Evolutionary conservation across 2,329 filamentous ascomycete genomes (phyloP).

Genomic region (Emmonsiellopsis sp.): DNA sequence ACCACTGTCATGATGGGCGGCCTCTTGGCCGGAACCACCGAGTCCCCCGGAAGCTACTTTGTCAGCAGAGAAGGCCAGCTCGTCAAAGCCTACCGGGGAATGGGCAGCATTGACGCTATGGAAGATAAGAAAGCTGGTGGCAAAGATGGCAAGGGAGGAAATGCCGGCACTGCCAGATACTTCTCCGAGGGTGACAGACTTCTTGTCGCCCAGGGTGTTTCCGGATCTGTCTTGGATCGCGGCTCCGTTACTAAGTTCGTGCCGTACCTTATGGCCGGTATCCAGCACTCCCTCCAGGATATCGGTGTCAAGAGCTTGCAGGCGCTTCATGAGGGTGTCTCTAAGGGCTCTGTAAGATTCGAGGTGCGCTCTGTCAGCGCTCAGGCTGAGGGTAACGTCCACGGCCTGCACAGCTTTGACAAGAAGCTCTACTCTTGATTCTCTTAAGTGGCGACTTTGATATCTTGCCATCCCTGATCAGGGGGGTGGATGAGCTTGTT

Average conservation of each 20-base stretch:
- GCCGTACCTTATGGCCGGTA: slow-evolving; percentile 86
- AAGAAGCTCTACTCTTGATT: slow-evolving; percentile 94
- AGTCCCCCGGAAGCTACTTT: slow-evolving; percentile 94
- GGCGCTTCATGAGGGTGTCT: slow-evolving; percentile 67
- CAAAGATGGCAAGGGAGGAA: slow-evolving; percentile 62
- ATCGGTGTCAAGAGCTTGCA: slow-evolving; percentile 75
- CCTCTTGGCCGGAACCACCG: slow-evolving; percentile 90
- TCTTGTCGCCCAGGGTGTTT: slow-evolving; percentile 93
- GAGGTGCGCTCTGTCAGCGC: slow-evolving; percentile 91
- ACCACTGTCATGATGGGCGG: slow-evolving; percentile 99
- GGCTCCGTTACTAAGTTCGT: slow-evolving; percentile 88
- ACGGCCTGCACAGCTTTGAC: slow-evolving; percentile 94
- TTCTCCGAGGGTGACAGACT: slow-evolving; percentile 95
- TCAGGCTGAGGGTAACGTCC: slow-evolving; percentile 92
- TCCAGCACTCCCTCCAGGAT: slow-evolving; percentile 97
- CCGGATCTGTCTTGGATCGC: slow-evolving; percentile 53
- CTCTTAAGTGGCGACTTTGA: neutral
- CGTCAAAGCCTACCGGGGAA: slow-evolving; percentile 97
- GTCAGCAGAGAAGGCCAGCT: slow-evolving; percentile 94
- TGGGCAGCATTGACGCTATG: slow-evolving; percentile 99
- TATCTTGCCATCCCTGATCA: neutral
- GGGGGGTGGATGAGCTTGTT: slow-evolving; percentile 13
- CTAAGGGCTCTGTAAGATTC: slow-evolving; percentile 71
- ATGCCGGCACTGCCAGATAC: slow-evolving; percentile 93
- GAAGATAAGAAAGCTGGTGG: slow-evolving; percentile 92